A percentile compares a stretch with the other conserved stretches of the same genome.
phyloP scores from a whole-genome alignment of 176 grass and related monocot species.

The Guadua angustifolia region DNA sequence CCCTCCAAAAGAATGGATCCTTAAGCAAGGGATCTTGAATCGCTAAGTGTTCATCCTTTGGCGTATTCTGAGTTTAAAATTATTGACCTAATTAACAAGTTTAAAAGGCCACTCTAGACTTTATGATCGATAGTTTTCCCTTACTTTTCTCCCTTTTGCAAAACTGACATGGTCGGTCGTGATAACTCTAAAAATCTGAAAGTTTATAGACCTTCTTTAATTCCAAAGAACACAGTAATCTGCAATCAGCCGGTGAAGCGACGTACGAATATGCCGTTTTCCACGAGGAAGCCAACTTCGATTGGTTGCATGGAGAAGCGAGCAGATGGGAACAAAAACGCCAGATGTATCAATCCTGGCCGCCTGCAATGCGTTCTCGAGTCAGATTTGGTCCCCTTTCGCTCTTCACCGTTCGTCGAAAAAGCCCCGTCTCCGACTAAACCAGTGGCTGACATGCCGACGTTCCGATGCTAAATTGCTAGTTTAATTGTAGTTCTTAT shows the following conservation, averaged over 20 bases:
- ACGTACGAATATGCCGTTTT: constrained; percentile 45
- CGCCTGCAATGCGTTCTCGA: constrained; percentile 48
- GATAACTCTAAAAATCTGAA: constrained; percentile 24
- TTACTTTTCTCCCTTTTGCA: constrained; percentile 15
- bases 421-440: constrained; percentile 14
- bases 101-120: background rate
- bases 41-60: background rate
- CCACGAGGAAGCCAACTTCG: background rate
- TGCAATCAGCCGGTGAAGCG: background rate
- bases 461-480: constrained; percentile 27
- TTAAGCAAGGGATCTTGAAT: background rate
- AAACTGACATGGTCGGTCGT: constrained; percentile 44
- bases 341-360: constrained; percentile 3
- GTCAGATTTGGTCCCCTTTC: constrained; percentile 50
- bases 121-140: background rate
- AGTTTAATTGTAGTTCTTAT: background rate
- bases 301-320: background rate
- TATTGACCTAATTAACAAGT: background rate
- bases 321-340: background rate
- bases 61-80: constrained; percentile 38
- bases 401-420: constrained; percentile 37
- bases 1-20: background rate
- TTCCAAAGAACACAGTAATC: background rate
- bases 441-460: constrained; percentile 17
- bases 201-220: background rate